Evolutionary conservation across 2,329 filamentous ascomycete genomes (phyloP).

Genomic region (Clarireedia homoeocarpa): DNA sequence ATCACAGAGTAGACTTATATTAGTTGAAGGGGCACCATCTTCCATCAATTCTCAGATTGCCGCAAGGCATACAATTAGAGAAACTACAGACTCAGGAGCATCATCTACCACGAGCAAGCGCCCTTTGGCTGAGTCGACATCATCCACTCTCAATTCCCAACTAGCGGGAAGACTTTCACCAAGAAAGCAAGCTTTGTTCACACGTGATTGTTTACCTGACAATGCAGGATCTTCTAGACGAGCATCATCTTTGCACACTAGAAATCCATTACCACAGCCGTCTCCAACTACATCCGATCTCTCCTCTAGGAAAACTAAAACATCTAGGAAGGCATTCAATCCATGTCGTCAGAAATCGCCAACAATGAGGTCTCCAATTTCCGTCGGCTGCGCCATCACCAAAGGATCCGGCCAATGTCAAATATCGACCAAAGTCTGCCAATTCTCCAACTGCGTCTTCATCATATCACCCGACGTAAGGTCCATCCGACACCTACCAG

Average conservation of each 20-base stretch:
- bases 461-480: constrained; percentile 23
- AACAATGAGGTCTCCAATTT: neutral
- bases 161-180: too few species aligned
- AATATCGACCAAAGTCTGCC: constrained; percentile 10
- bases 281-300: neutral
- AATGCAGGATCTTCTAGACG: too few species aligned
- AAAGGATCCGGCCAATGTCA: constrained; percentile 14
- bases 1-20: too few species aligned
- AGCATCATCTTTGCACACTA: too few species aligned
- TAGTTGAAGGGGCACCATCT: too few species aligned
- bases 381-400: neutral
- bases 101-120: too few species aligned
- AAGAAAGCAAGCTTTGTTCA: too few species aligned
- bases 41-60: too few species aligned
- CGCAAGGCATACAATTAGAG: too few species aligned
- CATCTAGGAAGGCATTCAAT: neutral
- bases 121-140: neutral
- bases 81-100: too few species aligned
- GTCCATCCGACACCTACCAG: constrained; percentile 12
- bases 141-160: neutral
- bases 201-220: too few species aligned
- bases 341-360: neutral
- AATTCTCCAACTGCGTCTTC: constrained; percentile 19
- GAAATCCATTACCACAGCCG: too few species aligned
- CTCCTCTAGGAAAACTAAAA: neutral